Evolutionary conservation across 2,329 filamentous ascomycete species (phyloP), one percentile per base, ranked within the genome.

Genomic region (Chalaropsis thielavioides): DNA sequence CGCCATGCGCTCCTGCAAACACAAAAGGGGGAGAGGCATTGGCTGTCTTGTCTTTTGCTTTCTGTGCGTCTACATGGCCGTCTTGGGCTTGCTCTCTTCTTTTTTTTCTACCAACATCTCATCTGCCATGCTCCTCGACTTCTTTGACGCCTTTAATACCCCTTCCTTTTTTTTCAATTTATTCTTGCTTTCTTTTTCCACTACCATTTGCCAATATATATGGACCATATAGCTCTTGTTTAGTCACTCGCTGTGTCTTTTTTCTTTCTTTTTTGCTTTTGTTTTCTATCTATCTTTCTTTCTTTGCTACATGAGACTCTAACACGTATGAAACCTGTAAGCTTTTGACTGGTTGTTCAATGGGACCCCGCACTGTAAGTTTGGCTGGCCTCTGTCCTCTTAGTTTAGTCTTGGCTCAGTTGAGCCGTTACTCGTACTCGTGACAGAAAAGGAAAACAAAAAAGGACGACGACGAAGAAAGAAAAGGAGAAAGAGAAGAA

Each of bases 81-180:
- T 56, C 51, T 17, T 35, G 6, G 24, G 4, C 51, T 31, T 8
- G 51, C 51, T 31, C 19, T 59, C 19, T 19, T 58, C 24, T 19
- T 59, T 24, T 43, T 58, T 17, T 63, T 24, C 31, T 8, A 38
- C 35, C 35, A 38, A 31, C 38, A 11, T 17, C 40, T 56, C 13
- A 62, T 56, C 38, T 64, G 35, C 51, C 27, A 56, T 27, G 22
- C 27, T 35, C 22, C 51, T 56, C n/a, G 24, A 56, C 40, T 15
- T 59, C 62, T 64, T 64, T 64, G 49, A 64, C 62, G 49, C 41
- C 51, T 44, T 56, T 64, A 64, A 64, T 64, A 64, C 62, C 62
- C 62, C 61, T n/a, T n/a, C n/a, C 61, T 41, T 46, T 38, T 63
- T 54, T 62, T 62, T 46, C 22, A 44, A 46, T 44, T 46, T 62